Conservation (phyloP, 306 rosid species). For the Cucumis cinereus region DNA sequence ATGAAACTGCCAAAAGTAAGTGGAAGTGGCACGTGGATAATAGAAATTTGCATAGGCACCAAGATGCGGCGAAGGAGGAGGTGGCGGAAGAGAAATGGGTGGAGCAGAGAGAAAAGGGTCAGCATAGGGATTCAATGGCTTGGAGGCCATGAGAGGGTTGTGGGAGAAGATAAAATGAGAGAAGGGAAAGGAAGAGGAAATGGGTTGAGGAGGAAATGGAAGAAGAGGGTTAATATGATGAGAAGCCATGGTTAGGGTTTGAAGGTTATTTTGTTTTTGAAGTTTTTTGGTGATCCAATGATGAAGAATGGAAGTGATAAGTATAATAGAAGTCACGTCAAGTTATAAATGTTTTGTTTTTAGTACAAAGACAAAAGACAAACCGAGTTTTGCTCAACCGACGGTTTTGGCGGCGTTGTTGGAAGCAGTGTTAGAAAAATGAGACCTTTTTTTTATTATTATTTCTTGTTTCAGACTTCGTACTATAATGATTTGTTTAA, state of each 20-base stretch:
- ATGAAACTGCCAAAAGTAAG: background rate
- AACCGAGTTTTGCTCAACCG: background rate
- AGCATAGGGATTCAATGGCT: background rate
- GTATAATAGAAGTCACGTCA: background rate
- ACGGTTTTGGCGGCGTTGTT: constrained; percentile 1
- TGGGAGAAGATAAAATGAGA: background rate
- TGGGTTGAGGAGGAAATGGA: background rate
- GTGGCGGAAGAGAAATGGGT: background rate
- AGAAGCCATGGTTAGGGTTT: background rate
- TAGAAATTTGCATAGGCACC: background rate
- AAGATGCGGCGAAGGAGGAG: background rate
- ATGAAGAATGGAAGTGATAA: background rate
- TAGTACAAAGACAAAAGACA: background rate
- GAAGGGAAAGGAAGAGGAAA: background rate
- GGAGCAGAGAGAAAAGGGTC: background rate
- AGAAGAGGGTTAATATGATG: background rate
- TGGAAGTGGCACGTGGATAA: background rate
- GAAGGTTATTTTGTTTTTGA: background rate
- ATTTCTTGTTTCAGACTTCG: background rate
- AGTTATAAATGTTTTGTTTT: background rate
- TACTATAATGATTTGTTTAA: background rate
- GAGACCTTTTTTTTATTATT: background rate
- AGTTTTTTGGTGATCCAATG: background rate
- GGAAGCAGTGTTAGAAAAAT: background rate
- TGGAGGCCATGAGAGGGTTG: background rate